phyloP scores from a whole-genome alignment of 2,329 filamentous ascomycete genomes.

The Byssoonygena ceratinophila region DNA sequence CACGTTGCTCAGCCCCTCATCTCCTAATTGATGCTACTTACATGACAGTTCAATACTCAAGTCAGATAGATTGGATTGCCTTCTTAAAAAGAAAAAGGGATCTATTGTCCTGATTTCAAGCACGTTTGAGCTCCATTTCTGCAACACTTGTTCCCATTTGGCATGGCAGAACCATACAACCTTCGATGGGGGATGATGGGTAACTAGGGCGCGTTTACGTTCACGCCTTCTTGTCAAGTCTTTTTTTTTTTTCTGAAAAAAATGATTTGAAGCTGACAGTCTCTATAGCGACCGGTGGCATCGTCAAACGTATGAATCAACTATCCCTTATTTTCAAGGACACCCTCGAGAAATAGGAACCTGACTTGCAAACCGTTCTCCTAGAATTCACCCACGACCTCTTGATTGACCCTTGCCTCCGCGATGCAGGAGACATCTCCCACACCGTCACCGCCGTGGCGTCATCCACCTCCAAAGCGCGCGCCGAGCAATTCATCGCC shows the following conservation, averaged over 20 bases:
- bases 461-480: slow-evolving; percentile 60
- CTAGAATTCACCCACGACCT: slow-evolving; percentile 63
- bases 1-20: neutral
- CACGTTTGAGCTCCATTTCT: neutral
- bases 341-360: too few species aligned
- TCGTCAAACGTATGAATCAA: slow-evolving; percentile 29
- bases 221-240: neutral
- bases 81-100: too few species aligned
- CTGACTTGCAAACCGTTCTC: too few species aligned
- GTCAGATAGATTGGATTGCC: too few species aligned
- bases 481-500: slow-evolving; percentile 62
- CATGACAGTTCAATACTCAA: too few species aligned
- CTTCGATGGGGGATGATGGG: slow-evolving; percentile 38
- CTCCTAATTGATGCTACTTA: too few species aligned
- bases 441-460: slow-evolving; percentile 72
- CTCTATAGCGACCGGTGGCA: slow-evolving; percentile 35
- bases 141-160: slow-evolving; percentile 16
- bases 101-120: too few species aligned
- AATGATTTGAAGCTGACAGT: slow-evolving; percentile 4
- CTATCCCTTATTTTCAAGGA: neutral
- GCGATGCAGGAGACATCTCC: slow-evolving; percentile 59
- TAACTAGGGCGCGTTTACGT: slow-evolving; percentile 21
- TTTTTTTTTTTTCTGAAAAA: too few species aligned
- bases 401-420: slow-evolving; percentile 58
- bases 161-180: slow-evolving; percentile 22